A percentile compares a stretch with the other conserved stretches of the same genome.
Conservation (phyloP, 805 yeast genomes). For the Kodamaea leandrae region DNA sequence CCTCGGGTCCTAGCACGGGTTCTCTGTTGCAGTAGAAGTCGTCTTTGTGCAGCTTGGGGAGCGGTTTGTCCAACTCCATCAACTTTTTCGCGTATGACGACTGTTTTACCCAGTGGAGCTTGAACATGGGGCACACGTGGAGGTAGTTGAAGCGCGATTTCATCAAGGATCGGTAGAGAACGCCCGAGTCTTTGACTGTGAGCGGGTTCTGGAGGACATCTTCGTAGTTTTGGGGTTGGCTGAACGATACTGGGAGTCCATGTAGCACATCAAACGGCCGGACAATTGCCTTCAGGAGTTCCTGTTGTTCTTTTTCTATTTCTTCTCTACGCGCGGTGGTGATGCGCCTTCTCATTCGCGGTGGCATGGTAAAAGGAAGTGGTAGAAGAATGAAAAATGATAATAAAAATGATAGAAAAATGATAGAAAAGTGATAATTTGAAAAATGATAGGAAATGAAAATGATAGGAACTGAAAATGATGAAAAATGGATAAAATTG, state of each 20-base stretch:
- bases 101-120: conserved; percentile 76
- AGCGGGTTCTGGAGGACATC: conserved; percentile 61
- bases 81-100: conserved; percentile 51
- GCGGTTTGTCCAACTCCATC: conserved; percentile 39
- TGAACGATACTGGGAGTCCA: conserved; percentile 64
- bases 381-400: background rate
- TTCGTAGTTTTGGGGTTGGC: conserved; percentile 55
- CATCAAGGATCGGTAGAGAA: conserved; percentile 65
- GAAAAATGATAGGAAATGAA: background rate
- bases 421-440: background rate
- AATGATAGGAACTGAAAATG: background rate
- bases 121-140: conserved; percentile 70
- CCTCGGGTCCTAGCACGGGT: conserved; percentile 38
- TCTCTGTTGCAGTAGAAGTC: conserved; percentile 22
- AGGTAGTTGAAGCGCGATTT: conserved; percentile 59
- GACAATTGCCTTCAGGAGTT: conserved; percentile 34
- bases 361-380: conserved; percentile 27
- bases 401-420: background rate
- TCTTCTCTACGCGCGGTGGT: conserved; percentile 41
- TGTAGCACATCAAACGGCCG: conserved; percentile 67
- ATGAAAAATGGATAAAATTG: background rate
- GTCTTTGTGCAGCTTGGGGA: conserved; percentile 20
- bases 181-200: conserved; percentile 69
- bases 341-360: conserved; percentile 44
- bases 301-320: conserved; percentile 41